Base-by-base conservation (phyloP, 345 rosid species). In the Laguncularia racemosa region DNA sequence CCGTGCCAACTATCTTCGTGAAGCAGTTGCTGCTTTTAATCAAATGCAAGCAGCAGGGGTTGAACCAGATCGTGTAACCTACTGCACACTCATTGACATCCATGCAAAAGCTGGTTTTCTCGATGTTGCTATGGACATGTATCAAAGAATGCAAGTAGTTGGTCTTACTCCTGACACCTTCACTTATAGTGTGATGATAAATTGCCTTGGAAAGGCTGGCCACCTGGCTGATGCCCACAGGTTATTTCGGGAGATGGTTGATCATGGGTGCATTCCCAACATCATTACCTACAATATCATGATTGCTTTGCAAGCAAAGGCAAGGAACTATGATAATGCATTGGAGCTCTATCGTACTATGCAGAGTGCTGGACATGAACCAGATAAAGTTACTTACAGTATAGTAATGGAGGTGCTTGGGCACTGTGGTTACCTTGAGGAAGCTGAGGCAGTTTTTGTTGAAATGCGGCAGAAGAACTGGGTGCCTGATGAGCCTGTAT, bases 321-420 rank as follows among this genome's bases (percentile, higher is more conserved):
- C 92, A 6, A 78, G 96, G 73, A 91, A 91, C 68, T 86, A 91
- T 61, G 68, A 79, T 72, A 84, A 71, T 23, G 89, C 98, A 23
- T 69, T 91, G 53, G 71, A 82, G 70, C 84, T 85, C 57, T 91
- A 88, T 66, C 84, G 81, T 3, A 90, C 86, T 63, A 76, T 91
- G 92, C 87, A 78, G 72, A 74, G 52, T 66, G 92, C 84, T 21
- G 98, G 98, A 45, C 86, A 82, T 68, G 79, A 77, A 71, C 96
- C 98, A 20, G 98, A 91, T 69, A 91, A 88, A 70, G 91, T 91
- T 69, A 88, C 89, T 1, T 91, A 88, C 64, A 88, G 92, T 66
- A 88, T 91, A 62, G 84, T 91, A 49, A 91, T 91, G 95, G 98
- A 88, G 78, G 98, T 80, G 65, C 96, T 91, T 47, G 98, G 98